Conservation (phyloP, 2,329 filamentous ascomycete genomes). For the Aspergillus uvarum region DNA sequence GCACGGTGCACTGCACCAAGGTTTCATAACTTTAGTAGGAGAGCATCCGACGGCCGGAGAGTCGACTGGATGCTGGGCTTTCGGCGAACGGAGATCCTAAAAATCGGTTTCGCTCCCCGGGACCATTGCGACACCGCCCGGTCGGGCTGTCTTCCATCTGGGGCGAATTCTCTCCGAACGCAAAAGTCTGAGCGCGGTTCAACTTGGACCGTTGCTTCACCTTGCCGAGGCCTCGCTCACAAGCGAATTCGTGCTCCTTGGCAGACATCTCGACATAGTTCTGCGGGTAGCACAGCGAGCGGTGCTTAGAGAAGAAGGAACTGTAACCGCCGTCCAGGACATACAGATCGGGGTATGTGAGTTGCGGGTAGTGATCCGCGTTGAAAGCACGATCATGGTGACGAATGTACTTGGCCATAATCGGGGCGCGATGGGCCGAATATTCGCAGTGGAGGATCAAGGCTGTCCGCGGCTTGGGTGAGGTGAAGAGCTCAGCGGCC, state of each 20-base stretch:
- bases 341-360: conserved; percentile 96
- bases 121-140: conserved; percentile 42
- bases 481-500: conserved; percentile 73
- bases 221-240: conserved; percentile 91
- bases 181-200: conserved; percentile 86
- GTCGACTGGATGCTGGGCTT: conserved; percentile 35
- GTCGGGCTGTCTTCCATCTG: conserved; percentile 64
- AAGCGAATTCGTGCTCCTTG: conserved; percentile 86
- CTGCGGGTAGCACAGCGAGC: conserved; percentile 81
- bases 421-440: conserved; percentile 89
- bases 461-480: conserved; percentile 69
- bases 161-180: conserved; percentile 74
- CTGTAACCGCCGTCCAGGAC: conserved; percentile 97
- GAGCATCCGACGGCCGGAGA: conserved; percentile 46
- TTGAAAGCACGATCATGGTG: conserved; percentile 84
- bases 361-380: conserved; percentile 76
- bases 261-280: conserved; percentile 97
- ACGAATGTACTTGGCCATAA: conserved; percentile 93
- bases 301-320: conserved; percentile 80
- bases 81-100: conserved; percentile 39
- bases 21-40: conserved; percentile 34
- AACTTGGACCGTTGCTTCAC: conserved; percentile 86
- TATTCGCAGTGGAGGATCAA: conserved; percentile 98
- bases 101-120: conserved; percentile 31
- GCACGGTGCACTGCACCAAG: neutral